Evolutionary conservation across 2,329 filamentous ascomycete genomes (phyloP), one percentile per base, ranked within the genome.

Genomic region (Diaporthe citrichinensis): DNA sequence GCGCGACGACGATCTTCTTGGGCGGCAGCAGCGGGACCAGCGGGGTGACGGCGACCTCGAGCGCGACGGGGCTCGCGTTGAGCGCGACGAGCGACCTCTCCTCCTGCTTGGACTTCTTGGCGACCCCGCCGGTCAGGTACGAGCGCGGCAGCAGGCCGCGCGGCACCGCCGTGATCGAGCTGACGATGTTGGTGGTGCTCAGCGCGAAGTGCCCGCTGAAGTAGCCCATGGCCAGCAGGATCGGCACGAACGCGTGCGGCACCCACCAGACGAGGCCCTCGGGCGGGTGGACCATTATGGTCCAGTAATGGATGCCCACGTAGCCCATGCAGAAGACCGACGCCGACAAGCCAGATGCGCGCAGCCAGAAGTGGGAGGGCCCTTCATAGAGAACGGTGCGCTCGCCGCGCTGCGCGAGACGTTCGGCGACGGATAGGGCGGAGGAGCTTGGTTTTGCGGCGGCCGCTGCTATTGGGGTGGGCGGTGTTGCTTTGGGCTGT

Each of bases 361-460:
- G 88, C 82, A 92, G 93, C 83, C 88, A 87, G 74, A 89, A 89
- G 79, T 94, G 92, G 1, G 91, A 91, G 20, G 91, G 91, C 1
- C 90, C 89, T 79, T 92, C 87, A 85, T 94, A 95, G 58, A 95
- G 86, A 4, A 90, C 83, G 10, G 92, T 91, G 7, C 89, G 87
- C 2, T 86, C 84, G n/a, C 87, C 80, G 77, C 90, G 89, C 75
- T 86, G 85, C 20, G 90, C 89, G 51, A 94, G 87, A 76, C 87
- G 88, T 76, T 88, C 88, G 79, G 88, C 87, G 83, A 88, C 91
- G 72, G 84, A 77, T 58, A 73, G 53, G 73, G 72, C 25, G 36
- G 62, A 53, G 68, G 79, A 44, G 58, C 20, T 17, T 34, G 25
- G 25, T 58, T n/a, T 71, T n/a, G 68, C 10, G 8, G 51, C 44